Evolutionary conservation across 1,139 yeast species (phyloP), one percentile per base, ranked within the genome.

Genomic region (Debaryomyces robertsiae): DNA sequence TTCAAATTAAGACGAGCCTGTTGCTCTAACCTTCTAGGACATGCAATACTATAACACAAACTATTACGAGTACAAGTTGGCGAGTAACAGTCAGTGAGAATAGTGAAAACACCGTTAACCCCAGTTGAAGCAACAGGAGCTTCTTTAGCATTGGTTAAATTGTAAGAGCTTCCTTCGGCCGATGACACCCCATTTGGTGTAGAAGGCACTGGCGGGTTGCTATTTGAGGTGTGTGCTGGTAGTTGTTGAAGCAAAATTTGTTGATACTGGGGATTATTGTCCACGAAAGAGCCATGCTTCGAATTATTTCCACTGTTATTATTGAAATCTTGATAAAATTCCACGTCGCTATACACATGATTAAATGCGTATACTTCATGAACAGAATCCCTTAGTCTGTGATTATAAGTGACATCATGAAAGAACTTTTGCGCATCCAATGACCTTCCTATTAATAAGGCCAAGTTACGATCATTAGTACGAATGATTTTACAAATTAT

Each of bases 381-480:
- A 13, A 76, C 77, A 1, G 95, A 87, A 63, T 93, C 98, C 48
- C 98, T 76, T 41, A 93, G 72, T 39, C 97, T 73, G 60, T 91
- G 98, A 53, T 90, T 95, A 62, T 93, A 93, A 0, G 97, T 88
- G 19, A 91, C 98, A 65, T 93, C 98, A 58, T 90, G 96, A 63
- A 93, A 90, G 45, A 89, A 80, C 62, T 88, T 88, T 54, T 93
- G 98, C 1, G 97, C 96, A 64, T 93, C 98, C 46, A 93, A 70
- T 0, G 98, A 85, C 48, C 99, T 75, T 16, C 98, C 98, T 38
- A 94, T 68, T 36, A 93, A 67, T 36, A 93, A 67, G 0, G 98
- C 98, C 57, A 93, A 68, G 53, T 90, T 91, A 46, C 99, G 75
- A 61, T 93, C 98, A 11, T 90, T 86, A 3, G 97, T 91, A 50